Evolutionary conservation across 1,284 basidiomycete genomes (phyloP).

Genomic region (Sanghuangporus weigelae): DNA sequence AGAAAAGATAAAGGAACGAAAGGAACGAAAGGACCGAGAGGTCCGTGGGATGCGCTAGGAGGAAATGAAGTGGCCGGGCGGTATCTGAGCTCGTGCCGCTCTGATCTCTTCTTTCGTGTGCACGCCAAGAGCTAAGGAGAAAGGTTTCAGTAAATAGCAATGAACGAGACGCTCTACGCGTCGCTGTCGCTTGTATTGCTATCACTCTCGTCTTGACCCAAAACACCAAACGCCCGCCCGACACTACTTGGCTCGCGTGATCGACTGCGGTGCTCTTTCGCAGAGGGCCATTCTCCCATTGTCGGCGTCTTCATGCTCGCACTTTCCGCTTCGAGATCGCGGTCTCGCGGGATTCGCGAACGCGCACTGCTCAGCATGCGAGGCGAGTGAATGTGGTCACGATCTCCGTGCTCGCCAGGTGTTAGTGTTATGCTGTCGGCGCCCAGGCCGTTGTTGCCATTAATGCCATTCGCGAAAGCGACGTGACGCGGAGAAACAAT

Average conservation of each 20-base stretch:
- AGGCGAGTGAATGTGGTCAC: conserved; percentile 48
- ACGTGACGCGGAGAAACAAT: conserved; percentile 49
- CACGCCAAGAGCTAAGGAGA: not conserved
- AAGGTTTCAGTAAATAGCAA: not conserved
- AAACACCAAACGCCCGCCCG: conserved; percentile 69
- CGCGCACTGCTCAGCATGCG: conserved; percentile 40
- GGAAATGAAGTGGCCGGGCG: not conserved
- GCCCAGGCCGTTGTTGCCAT: not conserved
- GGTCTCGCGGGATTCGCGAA: conserved; percentile 49
- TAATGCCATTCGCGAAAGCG: conserved; percentile 32
- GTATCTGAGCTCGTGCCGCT: no score
- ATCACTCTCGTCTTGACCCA: conserved; percentile 85
- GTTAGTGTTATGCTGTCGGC: not conserved
- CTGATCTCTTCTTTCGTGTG: not conserved
- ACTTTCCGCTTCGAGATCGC: conserved; percentile 46
- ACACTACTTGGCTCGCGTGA: conserved; percentile 36
- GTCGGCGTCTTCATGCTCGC: conserved; percentile 52
- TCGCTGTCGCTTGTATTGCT: conserved; percentile 75
- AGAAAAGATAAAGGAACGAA: not conserved
- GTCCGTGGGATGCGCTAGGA: not conserved
- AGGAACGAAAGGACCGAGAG: not conserved
- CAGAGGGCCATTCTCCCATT: conserved; percentile 24
- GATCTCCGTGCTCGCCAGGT: conserved; percentile 38
- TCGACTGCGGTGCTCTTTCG: conserved; percentile 30
- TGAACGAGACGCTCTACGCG: not conserved